These are phyloP conservation scores for Smithsoniella earleae DNA, from an alignment of 163 green algal species.

Conservation along the genomic window DNA sequence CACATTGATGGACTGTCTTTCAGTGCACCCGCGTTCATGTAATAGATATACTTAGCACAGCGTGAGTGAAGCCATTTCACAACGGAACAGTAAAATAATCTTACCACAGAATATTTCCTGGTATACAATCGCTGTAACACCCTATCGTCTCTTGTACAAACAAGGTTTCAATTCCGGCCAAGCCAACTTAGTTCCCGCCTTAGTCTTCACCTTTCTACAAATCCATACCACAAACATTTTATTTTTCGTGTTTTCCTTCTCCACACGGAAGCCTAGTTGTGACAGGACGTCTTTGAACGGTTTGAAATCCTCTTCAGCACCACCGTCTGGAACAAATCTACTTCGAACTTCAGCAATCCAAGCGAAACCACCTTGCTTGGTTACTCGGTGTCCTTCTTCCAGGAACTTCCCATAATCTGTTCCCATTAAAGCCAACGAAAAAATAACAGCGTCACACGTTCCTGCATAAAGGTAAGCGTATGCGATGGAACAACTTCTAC, in stretches of 20 bases:
- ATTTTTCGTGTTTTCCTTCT: conserved; percentile 61
- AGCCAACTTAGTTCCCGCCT: no score
- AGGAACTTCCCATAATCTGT: conserved; percentile 80
- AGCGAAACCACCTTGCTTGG: conserved; percentile 60
- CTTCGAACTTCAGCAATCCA: conserved; percentile 90
- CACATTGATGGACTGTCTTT: no score
- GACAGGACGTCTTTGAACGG: conserved; percentile 56
- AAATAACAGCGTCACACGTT: conserved; percentile 81
- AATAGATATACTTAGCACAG: no score
- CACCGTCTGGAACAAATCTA: conserved; percentile 23
- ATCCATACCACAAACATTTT: conserved; percentile 84
- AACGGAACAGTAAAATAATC: no score
- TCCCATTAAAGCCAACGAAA: conserved; percentile 93
- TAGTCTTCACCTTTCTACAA: conserved; percentile 51
- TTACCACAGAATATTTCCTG: no score
- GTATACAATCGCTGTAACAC: no score
- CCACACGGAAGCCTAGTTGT: conserved; percentile 61
- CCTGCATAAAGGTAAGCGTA: conserved; percentile 29
- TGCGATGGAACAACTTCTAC: background rate
- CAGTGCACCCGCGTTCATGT: no score
- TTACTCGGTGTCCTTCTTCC: conserved; percentile 72
- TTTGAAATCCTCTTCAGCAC: conserved; percentile 42
- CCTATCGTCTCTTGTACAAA: conserved; percentile 87
- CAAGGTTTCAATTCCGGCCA: conserved; percentile 88
- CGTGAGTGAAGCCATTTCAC: no score